Evolutionary conservation across 2,329 filamentous ascomycete species (phyloP).

Genomic region (Westerdykella ornata): DNA sequence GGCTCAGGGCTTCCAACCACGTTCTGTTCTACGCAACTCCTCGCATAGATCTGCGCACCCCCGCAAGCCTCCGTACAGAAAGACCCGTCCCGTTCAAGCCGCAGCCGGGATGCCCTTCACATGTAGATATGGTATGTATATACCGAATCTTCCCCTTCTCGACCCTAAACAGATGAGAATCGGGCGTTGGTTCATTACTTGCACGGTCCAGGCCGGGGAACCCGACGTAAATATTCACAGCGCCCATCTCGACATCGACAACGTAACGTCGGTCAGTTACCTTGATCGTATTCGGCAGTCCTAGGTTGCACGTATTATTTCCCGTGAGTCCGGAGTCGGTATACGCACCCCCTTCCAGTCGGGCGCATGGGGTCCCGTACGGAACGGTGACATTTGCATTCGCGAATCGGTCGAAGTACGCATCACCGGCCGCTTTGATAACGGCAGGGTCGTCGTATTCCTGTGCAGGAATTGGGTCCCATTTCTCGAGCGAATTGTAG

Average conservation of each 20-base stretch:
- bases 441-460: slow-evolving; percentile 11
- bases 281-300: slow-evolving; percentile 2
- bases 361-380: slow-evolving; percentile 5
- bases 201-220: slow-evolving; percentile 1
- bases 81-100: not conserved
- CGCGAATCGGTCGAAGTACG: slow-evolving; percentile 17
- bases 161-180: slow-evolving; percentile 1
- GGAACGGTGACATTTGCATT: slow-evolving; percentile 15
- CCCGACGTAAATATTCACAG: slow-evolving; percentile 3
- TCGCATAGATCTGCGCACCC: too few species aligned
- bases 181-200: not conserved
- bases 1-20: too few species aligned
- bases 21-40: too few species aligned
- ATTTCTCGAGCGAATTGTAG: slow-evolving; percentile 12
- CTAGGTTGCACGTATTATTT: slow-evolving; percentile 5
- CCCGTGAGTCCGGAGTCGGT: not conserved
- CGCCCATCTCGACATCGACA: slow-evolving; percentile 4
- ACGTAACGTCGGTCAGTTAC: slow-evolving; percentile 4
- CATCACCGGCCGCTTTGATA: slow-evolving; percentile 20
- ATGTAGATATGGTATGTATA: slow-evolving; percentile 2
- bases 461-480: slow-evolving; percentile 11
- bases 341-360: slow-evolving; percentile 5
- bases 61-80: too few species aligned
- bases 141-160: slow-evolving; percentile 2
- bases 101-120: slow-evolving; percentile 2